Conservation (phyloP, 1,284 basidiomycete genomes). For the Stygiomarasmius scandens region DNA sequence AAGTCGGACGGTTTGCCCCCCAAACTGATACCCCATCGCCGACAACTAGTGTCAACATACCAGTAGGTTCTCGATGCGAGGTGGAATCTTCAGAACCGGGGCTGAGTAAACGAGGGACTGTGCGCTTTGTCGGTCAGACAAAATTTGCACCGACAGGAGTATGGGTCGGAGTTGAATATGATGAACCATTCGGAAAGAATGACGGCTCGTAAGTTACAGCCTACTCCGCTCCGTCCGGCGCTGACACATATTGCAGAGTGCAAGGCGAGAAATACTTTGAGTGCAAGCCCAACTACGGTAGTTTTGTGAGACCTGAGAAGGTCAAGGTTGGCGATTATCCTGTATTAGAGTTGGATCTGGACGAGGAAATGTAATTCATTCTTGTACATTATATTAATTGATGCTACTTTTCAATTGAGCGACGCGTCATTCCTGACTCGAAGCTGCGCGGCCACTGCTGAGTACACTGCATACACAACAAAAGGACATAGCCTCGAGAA, state of each 20-base stretch:
- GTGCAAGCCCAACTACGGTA: constrained; percentile 77
- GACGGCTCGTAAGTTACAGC: constrained; percentile 80
- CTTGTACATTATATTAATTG: constrained; percentile 11
- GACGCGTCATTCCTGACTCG: too few species aligned
- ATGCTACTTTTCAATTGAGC: too few species aligned
- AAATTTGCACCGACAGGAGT: constrained; percentile 70
- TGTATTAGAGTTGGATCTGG: constrained; percentile 72
- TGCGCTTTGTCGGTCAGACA: constrained; percentile 84
- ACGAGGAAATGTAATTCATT: constrained; percentile 73
- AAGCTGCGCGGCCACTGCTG: too few species aligned
- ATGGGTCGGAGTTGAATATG: constrained; percentile 96
- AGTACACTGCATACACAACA: too few species aligned
- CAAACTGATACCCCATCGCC: constrained; percentile 33
- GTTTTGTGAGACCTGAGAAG: constrained; percentile 87
- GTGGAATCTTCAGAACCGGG: constrained; percentile 71
- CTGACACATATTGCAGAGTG: constrained; percentile 54
- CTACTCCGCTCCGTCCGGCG: constrained; percentile 1
- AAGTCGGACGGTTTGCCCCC: constrained; percentile 87
- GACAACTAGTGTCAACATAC: constrained; percentile 43
- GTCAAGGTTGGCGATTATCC: constrained; percentile 88
- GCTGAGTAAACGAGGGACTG: constrained; percentile 78
- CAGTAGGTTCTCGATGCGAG: constrained; percentile 79
- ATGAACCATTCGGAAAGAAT: constrained; percentile 96
- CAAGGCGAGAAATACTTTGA: constrained; percentile 86
- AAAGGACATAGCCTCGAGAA: background rate